phyloP scores from a whole-genome alignment of 75 land plant species.

The Isoetes taiwanensis region DNA sequence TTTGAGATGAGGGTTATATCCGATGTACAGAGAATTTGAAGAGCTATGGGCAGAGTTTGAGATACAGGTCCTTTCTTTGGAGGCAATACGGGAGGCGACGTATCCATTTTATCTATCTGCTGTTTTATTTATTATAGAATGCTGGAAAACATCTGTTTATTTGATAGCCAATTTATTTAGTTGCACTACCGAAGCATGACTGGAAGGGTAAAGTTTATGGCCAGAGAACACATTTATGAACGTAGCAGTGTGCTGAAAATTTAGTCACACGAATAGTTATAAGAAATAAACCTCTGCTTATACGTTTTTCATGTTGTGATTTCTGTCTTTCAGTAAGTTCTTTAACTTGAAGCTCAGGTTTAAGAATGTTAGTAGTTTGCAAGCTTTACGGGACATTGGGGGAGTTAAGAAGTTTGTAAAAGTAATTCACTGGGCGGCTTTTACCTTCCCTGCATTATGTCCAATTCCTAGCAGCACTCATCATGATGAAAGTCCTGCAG shows the following conservation, averaged over 20 bases:
- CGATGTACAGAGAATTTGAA: not conserved
- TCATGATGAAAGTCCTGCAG: no score
- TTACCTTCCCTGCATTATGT: constrained; percentile 50
- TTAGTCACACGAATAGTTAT: no score
- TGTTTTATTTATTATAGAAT: no score
- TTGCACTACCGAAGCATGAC: no score
- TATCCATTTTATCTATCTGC: constrained; percentile 82
- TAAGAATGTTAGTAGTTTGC: constrained; percentile 68
- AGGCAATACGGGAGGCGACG: constrained; percentile 84
- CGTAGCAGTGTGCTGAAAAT: no score
- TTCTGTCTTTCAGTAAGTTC: constrained; percentile 4
- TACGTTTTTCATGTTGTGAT: not conserved
- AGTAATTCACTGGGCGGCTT: constrained; percentile 72
- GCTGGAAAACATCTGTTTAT: no score
- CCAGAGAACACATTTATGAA: no score
- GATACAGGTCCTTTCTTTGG: constrained; percentile 72
- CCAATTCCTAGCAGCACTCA: no score
- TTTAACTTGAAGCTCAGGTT: constrained; percentile 53
- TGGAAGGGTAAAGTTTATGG: no score
- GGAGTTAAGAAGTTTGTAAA: constrained; percentile 67
- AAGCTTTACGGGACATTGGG: constrained; percentile 72
- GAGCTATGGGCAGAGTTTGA: constrained; percentile 24
- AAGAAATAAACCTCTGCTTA: no score
- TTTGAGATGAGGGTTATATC: no score
- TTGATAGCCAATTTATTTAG: no score